phyloP scores from a whole-genome alignment of 352 stramenopile species.

The Pythium myriotylum region DNA sequence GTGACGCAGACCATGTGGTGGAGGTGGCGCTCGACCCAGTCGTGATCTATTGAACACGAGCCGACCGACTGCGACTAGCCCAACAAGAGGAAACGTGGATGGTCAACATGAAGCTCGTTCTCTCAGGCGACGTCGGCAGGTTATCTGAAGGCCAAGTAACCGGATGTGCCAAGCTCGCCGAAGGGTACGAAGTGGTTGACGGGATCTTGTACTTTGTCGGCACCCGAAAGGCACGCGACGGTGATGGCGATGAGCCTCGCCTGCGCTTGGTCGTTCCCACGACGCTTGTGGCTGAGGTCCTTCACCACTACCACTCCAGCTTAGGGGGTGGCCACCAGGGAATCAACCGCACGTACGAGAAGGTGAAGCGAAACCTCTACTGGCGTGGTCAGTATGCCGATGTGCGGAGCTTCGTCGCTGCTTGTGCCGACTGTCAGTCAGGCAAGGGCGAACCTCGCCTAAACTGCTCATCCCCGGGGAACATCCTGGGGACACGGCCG shows the following conservation, averaged over 20 bases:
- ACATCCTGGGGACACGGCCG: conserved; percentile 22
- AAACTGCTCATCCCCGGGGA: not conserved
- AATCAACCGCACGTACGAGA: conserved; percentile 17
- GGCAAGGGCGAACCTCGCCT: conserved; percentile 19
- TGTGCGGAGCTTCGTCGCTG: conserved; percentile 12
- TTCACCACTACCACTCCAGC: conserved; percentile 27
- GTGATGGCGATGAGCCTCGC: not conserved
- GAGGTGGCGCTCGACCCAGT: not conserved
- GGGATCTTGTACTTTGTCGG: conserved; percentile 15
- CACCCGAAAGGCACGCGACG: not conserved
- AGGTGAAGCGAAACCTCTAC: conserved; percentile 12
- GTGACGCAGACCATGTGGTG: too few relatives aligned
- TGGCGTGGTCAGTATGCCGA: conserved; percentile 19
- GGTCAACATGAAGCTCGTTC: not conserved
- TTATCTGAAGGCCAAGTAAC: not conserved
- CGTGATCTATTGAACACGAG: too few relatives aligned
- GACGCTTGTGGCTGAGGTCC: conserved; percentile 18
- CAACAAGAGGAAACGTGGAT: conserved; percentile 10
- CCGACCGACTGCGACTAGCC: not conserved
- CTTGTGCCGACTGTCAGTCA: conserved; percentile 26
- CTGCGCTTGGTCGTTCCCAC: conserved; percentile 17
- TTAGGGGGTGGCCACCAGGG: conserved; percentile 29
- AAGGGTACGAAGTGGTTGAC: conserved; percentile 17
- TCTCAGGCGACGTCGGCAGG: not conserved
- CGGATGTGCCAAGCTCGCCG: not conserved